Conservation (phyloP, 345 rosid genomes). For the Durio zibethinus region DNA sequence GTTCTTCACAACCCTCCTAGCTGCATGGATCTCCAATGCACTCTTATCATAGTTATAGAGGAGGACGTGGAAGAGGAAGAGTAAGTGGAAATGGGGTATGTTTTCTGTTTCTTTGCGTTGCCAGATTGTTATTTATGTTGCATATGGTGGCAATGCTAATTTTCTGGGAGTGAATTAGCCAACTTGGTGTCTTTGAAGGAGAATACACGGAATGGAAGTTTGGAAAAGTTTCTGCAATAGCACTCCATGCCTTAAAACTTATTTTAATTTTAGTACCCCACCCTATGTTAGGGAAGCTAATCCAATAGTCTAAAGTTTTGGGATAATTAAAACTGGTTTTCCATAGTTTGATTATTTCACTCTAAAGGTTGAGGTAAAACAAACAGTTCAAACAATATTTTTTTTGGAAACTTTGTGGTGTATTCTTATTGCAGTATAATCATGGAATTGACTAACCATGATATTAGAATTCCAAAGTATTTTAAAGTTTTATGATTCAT, state of each 20-base stretch:
- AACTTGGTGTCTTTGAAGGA: background rate
- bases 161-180: background rate
- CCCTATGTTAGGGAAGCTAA: background rate
- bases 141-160: background rate
- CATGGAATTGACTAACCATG: background rate
- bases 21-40: conserved; percentile 18
- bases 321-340: background rate
- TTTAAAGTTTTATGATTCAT: background rate
- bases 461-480: background rate
- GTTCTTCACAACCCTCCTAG: conserved; percentile 11
- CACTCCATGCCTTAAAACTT: background rate
- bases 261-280: background rate
- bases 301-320: background rate
- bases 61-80: conserved; percentile 31
- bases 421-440: background rate
- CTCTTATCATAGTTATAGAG: conserved; percentile 18
- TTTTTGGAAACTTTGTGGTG: background rate
- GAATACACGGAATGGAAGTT: background rate
- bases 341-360: background rate
- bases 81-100: conserved; percentile 24
- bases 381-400: background rate
- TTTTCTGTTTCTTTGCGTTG: conserved; percentile 11
- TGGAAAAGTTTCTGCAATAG: background rate
- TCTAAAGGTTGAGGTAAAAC: background rate
- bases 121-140: background rate